Percentiles rank a stretch among this genome's conserved stretches.
Evolutionary conservation across 2,329 filamentous ascomycete species (phyloP).

Genomic region (Colletotrichum plurivorum): DNA sequence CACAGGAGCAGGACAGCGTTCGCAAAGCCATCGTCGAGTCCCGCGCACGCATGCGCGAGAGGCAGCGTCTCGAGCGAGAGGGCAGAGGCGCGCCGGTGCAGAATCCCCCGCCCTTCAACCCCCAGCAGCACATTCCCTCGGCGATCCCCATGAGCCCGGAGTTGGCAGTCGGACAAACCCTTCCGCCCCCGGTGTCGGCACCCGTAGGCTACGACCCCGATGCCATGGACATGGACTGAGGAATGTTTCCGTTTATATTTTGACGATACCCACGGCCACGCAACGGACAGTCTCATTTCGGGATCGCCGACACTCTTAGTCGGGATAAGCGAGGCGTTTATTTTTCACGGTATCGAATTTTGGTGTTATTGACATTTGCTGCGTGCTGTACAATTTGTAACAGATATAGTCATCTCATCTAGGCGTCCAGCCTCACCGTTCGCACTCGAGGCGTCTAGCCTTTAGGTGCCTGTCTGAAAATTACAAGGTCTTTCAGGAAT

Average conservation of each 20-base stretch:
- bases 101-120: slow-evolving; percentile 39
- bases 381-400: slow-evolving; percentile 29
- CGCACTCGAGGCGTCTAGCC: slow-evolving; percentile 16
- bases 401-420: slow-evolving; percentile 10
- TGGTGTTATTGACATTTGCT: slow-evolving; percentile 3
- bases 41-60: slow-evolving; percentile 75
- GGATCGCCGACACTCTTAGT: background rate
- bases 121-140: slow-evolving; percentile 26
- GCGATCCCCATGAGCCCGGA: background rate
- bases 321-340: slow-evolving; percentile 18
- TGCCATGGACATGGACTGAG: slow-evolving; percentile 78
- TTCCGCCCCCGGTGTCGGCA: slow-evolving; percentile 26
- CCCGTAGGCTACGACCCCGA: slow-evolving; percentile 63
- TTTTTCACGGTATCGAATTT: slow-evolving; percentile 23
- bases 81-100: slow-evolving; percentile 36
- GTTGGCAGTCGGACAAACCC: slow-evolving; percentile 10
- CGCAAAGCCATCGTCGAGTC: slow-evolving; percentile 88
- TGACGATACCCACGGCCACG: slow-evolving; percentile 24
- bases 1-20: slow-evolving; percentile 82
- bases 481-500: slow-evolving; percentile 12
- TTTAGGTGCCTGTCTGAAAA: slow-evolving; percentile 8
- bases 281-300: background rate
- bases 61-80: slow-evolving; percentile 56
- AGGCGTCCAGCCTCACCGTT: slow-evolving; percentile 12
- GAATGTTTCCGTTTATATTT: slow-evolving; percentile 31